Evolutionary conservation across 805 yeast genomes (phyloP).

Genomic region (Metschnikowia drakensbergensis): DNA sequence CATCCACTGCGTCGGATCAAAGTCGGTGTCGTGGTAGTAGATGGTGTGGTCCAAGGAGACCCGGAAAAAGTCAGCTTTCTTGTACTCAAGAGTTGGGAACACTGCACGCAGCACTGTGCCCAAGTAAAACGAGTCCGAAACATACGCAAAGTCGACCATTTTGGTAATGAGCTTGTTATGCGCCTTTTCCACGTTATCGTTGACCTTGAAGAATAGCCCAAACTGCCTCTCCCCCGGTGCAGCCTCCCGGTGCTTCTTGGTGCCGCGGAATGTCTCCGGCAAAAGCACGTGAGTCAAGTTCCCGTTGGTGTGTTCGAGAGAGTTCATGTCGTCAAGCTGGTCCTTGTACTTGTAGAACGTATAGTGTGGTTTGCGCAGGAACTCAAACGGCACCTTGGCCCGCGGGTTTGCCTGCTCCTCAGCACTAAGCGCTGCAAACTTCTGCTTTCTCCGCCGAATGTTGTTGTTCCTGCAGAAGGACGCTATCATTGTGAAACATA

Average conservation of each 20-base stretch:
- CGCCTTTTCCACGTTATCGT: conserved; percentile 27
- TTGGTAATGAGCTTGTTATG: conserved; percentile 17
- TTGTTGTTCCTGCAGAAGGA: conserved; percentile 24
- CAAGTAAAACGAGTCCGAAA: conserved; percentile 32
- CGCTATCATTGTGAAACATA: conserved; percentile 23
- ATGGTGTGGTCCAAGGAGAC: conserved; percentile 38
- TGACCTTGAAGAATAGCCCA: conserved; percentile 30
- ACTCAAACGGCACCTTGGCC: conserved; percentile 20
- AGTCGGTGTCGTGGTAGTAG: conserved; percentile 34
- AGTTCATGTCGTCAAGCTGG: conserved; percentile 13
- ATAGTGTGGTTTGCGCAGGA: conserved; percentile 20
- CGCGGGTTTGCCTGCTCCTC: conserved; percentile 13
- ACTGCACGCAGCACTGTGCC: conserved; percentile 26
- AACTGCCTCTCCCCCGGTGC: conserved; percentile 22
- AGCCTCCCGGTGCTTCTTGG: conserved; percentile 9
- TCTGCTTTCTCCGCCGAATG: conserved; percentile 8
- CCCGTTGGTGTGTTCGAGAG: conserved; percentile 27
- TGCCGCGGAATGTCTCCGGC: conserved; percentile 15
- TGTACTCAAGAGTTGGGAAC: conserved; percentile 11
- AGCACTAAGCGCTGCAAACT: conserved; percentile 12
- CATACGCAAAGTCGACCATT: conserved; percentile 22
- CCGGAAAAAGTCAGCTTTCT: conserved; percentile 26
- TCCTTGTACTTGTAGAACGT: conserved; percentile 19
- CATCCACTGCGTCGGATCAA: conserved; percentile 35
- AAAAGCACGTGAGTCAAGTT: conserved; percentile 28